Conservation (phyloP, 2,329 filamentous ascomycete genomes). For the Cladobotryum mycophilum region DNA sequence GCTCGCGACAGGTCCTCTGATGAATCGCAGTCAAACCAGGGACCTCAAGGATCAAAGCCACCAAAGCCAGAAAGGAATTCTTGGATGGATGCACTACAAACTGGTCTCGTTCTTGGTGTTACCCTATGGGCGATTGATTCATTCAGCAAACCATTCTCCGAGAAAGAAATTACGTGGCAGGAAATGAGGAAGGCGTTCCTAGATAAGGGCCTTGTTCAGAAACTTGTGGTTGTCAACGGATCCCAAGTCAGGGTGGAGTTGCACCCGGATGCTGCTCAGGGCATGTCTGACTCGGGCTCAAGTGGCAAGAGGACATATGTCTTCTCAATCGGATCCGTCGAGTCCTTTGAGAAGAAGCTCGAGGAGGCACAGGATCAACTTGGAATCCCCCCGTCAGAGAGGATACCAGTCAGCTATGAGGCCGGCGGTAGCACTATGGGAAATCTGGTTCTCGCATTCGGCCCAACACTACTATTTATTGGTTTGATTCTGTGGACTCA, state of each 20-base stretch:
- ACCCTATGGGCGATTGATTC: slow-evolving; percentile 44
- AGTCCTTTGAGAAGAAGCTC: slow-evolving; percentile 83
- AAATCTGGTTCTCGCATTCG: slow-evolving; percentile 70
- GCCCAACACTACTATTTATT: slow-evolving; percentile 79
- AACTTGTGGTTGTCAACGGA: slow-evolving; percentile 73
- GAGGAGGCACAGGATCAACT: slow-evolving; percentile 86
- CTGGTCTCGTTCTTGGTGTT: slow-evolving; percentile 41
- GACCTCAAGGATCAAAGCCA: slow-evolving; percentile 30
- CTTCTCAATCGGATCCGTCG: slow-evolving; percentile 92
- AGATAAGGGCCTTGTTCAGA: slow-evolving; percentile 93
- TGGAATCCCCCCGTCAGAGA: slow-evolving; percentile 76
- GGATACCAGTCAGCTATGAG: slow-evolving; percentile 87
- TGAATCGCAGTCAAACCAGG: slow-evolving; percentile 20
- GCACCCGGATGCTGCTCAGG: slow-evolving; percentile 61
- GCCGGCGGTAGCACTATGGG: slow-evolving; percentile 69
- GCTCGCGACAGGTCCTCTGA: slow-evolving; percentile 14
- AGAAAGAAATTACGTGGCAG: slow-evolving; percentile 89
- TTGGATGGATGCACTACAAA: slow-evolving; percentile 30
- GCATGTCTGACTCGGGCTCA: slow-evolving; percentile 30
- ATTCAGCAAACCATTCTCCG: slow-evolving; percentile 36
- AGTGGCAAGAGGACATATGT: slow-evolving; percentile 54
- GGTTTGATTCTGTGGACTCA: slow-evolving; percentile 76
- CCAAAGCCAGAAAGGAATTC: slow-evolving; percentile 29
- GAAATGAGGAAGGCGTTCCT: slow-evolving; percentile 91
- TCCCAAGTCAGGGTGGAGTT: slow-evolving; percentile 70